Percentiles rank a stretch among this genome's conserved stretches.
These are phyloP conservation scores for Chaetomium fimeti DNA, from an alignment of 495 filamentous ascomycete genomes.

Conservation along the genomic window DNA sequence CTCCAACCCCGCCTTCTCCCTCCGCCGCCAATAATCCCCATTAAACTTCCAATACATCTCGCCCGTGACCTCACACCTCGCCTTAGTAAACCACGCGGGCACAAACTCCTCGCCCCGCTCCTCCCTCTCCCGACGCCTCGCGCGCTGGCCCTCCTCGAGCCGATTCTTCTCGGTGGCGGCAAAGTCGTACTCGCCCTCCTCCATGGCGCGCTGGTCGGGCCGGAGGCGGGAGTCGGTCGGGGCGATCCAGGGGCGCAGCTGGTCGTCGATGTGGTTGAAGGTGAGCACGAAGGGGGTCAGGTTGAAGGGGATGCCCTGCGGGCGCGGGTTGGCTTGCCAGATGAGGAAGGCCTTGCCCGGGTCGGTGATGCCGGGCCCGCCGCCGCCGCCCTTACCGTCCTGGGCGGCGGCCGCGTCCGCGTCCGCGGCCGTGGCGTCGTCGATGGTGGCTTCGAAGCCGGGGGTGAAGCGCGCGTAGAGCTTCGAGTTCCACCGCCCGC, in stretches of 20 bases:
- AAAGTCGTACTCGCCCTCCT: slow-evolving; percentile 91
- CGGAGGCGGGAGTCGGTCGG: slow-evolving; percentile 89
- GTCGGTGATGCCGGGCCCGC: slow-evolving; percentile 50
- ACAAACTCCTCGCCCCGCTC: slow-evolving; percentile 72
- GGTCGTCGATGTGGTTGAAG: slow-evolving; percentile 81
- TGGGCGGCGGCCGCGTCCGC: slow-evolving; percentile 56
- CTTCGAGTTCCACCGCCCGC: slow-evolving; percentile 95
- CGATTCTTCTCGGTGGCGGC: slow-evolving; percentile 93
- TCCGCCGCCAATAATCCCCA: slow-evolving; percentile 79
- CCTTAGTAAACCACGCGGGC: slow-evolving; percentile 82
- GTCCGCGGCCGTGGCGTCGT: slow-evolving; percentile 54
- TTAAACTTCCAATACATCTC: slow-evolving; percentile 89
- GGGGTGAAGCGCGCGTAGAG: slow-evolving; percentile 92
- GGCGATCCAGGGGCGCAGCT: slow-evolving; percentile 67
- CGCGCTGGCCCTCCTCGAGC: slow-evolving; percentile 89
- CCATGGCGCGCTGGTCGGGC: slow-evolving; percentile 98
- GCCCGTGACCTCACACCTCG: slow-evolving; percentile 71
- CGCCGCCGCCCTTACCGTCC: slow-evolving; percentile 21
- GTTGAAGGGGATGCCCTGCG: slow-evolving; percentile 89
- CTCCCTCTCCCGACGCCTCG: slow-evolving; percentile 70
- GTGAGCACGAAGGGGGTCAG: slow-evolving; percentile 94
- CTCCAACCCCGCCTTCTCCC: slow-evolving; percentile 53
- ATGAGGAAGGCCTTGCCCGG: slow-evolving; percentile 77
- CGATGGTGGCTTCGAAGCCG: slow-evolving; percentile 72
- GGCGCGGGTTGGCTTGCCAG: slow-evolving; percentile 83